Evolutionary conservation across 148 eudicot species (phyloP), one percentile per base, ranked within the genome.

Genomic region (Silene latifolia): DNA sequence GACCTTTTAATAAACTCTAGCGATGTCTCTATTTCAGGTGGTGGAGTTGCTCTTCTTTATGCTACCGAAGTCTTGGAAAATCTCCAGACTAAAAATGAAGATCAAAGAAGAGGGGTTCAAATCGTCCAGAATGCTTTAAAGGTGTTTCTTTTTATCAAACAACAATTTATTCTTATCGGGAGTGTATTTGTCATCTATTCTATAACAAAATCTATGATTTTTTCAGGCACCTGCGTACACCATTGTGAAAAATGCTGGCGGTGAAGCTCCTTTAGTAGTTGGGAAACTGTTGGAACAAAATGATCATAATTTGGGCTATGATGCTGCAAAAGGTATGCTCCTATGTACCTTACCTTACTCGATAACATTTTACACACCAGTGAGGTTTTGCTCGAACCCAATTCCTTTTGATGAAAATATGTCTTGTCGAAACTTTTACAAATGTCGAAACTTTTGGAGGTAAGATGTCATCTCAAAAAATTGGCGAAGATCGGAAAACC

Each of bases 11-110:
- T 58, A n/a, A 56, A 56, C 57, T 27, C 51, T 27, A 51, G 17
- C 56, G 1, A 15, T 32, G n/a, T 72, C 2, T 58, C 60, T 78
- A 35, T 76, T 51, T 27, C 74, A 90, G 95, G 98, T 66, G 98
- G 98, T 74, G 98, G 98, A 61, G 93, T 91, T 82, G 91, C 98
- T 82, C 96, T 94, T 69, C 86, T 94, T 72, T 88, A 94, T 83
- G 97, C 97, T 67, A 80, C 93, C 44, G 87, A 87, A 84, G 87
- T 73, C 70, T 78, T 94, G 77, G 86, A 87, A 80, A 79, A 83
- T 74, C 85, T 94, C 68, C 80, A 80, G 76, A 87, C 93, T 21
- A 79, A 71, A 59, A 91, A 91, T 75, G 95, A 83, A 68, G 96
- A 92, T 80, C 93, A 94, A 76, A 89, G 80, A 83, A 86, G 91